Evolutionary conservation across 1,284 basidiomycete genomes (phyloP).

Genomic region (Ganoderma meredithae): DNA sequence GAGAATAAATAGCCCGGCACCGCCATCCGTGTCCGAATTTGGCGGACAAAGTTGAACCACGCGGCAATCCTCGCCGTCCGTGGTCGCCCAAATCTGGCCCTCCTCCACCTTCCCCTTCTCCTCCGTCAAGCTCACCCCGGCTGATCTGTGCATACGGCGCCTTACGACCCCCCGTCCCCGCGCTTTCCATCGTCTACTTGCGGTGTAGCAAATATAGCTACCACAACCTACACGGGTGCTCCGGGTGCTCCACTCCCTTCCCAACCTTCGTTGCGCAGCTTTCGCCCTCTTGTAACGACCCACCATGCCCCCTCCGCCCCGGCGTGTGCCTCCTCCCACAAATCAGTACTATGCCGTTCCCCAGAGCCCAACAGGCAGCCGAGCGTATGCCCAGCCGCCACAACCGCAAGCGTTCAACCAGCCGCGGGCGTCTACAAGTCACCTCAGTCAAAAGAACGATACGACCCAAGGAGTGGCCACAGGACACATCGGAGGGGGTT

Average conservation of each 20-base stretch:
- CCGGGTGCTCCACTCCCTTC: conserved; percentile 21
- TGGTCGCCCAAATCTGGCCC: conserved; percentile 2
- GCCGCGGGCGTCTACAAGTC: conserved; percentile 34
- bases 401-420: conserved; percentile 37
- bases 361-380: conserved; percentile 50
- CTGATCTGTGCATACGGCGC: not conserved
- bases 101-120: not conserved
- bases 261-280: conserved; percentile 12
- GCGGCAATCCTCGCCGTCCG: conserved; percentile 10
- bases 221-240: conserved; percentile 21
- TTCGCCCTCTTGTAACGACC: conserved; percentile 15
- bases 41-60: conserved; percentile 14
- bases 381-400: conserved; percentile 39
- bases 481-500: conserved; percentile 74
- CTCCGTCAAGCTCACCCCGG: not conserved
- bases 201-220: conserved; percentile 4
- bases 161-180: not conserved
- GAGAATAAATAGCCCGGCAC: conserved; percentile 4
- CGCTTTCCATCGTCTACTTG: not conserved
- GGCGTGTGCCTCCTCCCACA: conserved; percentile 46
- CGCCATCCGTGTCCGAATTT: conserved; percentile 2
- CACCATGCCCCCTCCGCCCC: conserved; percentile 47
- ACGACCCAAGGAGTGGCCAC: conserved; percentile 76
- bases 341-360: conserved; percentile 58
- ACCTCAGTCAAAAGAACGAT: conserved; percentile 51